Evolutionary conservation across 129 eudicot genomes (phyloP), one percentile per base, ranked within the genome.

Genomic region (Mikania micrantha): DNA sequence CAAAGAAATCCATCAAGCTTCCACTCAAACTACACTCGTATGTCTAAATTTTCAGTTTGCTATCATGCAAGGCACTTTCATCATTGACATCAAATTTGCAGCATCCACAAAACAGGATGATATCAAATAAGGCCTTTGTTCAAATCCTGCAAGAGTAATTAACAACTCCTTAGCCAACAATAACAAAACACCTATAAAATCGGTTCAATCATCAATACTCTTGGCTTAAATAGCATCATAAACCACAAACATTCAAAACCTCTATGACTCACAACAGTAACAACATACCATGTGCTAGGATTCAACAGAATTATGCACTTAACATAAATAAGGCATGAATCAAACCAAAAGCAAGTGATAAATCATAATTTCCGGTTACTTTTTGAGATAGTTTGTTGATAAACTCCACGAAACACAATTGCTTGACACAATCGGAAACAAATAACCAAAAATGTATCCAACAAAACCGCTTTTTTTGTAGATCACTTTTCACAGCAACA

Each of bases 1-100:
- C 96, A 47, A 92, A 92, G 74, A 84, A 92, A 73, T 92, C 96
- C 87, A 92, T 86, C 39, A 78, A 74, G 77, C 89, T 80, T 72
- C 87, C 82, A 44, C 79, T 81, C 11, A 78, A 83, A 69, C 79
- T 74, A 77, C 86, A 78, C 31, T n/a, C 75, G 82, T 68, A 69
- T 67, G 67, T 76, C 42, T 49, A 79, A 70, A n/a, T n/a, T n/a
- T 75, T 85, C 85, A 78, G 79, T 71, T 34, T 68, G 86, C n/a
- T n/a, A n/a, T 28, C 11, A 16, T 8, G n/a, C 1, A 1, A 5
- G 20, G 52, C 69, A 76, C 8, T 38, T 38, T 57, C 10, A n/a
- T 40, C 27, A 79, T 45, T 58, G 31, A 48, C 58, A 49, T 31
- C 57, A 65, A 58, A 19, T 39, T 45, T 40, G 32, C 24, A 50